These are phyloP conservation scores for Oryza officinalis DNA, from an alignment of 176 grass and related monocot genomes.

Conservation along the genomic window DNA sequence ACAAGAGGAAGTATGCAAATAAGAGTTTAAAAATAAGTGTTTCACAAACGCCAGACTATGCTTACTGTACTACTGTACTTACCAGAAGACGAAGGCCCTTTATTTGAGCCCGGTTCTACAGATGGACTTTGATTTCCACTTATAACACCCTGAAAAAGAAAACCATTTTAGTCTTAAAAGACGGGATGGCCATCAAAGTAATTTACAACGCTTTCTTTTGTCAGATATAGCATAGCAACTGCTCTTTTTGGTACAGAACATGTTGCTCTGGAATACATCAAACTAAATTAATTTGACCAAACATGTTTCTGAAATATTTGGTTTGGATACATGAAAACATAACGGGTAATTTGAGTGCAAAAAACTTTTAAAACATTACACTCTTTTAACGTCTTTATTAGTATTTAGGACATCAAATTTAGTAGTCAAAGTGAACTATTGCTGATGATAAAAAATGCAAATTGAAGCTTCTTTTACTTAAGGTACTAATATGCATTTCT, in stretches of 20 bases:
- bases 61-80: constrained; percentile 2
- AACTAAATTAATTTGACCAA: not conserved
- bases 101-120: constrained; percentile 39
- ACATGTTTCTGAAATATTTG: not conserved
- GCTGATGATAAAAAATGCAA: not conserved
- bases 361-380: not conserved
- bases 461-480: not conserved
- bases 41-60: constrained; percentile 6
- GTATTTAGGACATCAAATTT: not conserved
- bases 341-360: not conserved
- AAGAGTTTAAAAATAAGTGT: not conserved
- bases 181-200: not conserved
- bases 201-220: constrained; percentile 13
- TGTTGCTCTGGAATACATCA: not conserved
- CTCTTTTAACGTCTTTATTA: not conserved
- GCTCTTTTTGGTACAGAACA: not conserved
- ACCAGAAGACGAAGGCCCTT: constrained; percentile 44
- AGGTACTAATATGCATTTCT: not conserved
- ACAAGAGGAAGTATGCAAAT: not conserved
- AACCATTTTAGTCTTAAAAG: constrained; percentile 16
- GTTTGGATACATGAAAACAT: not conserved
- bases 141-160: constrained; percentile 49
- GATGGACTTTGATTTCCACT: constrained; percentile 44
- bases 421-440: not conserved
- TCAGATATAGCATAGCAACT: not conserved